A percentile compares a stretch with the other conserved stretches of the same genome.
These are phyloP conservation scores for Stephania cephalantha DNA, from an alignment of 164 flowering plant genomes.

Conservation along the genomic window DNA sequence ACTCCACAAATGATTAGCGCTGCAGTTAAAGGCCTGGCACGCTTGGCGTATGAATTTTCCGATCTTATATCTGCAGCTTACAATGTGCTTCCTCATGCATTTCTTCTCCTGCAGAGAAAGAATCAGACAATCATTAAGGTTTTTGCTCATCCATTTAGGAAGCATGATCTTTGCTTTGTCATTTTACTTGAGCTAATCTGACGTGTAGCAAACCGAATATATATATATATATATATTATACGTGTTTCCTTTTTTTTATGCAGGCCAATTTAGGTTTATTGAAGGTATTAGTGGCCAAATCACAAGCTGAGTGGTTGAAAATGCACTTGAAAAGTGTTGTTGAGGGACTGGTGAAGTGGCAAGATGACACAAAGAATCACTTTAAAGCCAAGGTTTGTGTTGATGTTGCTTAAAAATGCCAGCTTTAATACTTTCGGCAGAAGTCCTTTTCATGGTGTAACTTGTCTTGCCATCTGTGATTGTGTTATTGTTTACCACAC, in stretches of 20 bases:
- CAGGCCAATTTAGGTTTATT: conserved; percentile 91
- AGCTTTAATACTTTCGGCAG: too few relatives aligned
- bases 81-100: conserved; percentile 72
- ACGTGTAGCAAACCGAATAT: neutral
- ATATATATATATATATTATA: conserved; percentile 1
- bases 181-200: neutral
- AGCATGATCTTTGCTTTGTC: neutral
- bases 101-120: conserved; percentile 70
- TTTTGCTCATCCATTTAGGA: neutral
- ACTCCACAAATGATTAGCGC: conserved; percentile 97
- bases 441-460: neutral
- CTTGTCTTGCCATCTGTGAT: neutral
- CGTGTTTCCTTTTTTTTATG: conserved; percentile 15
- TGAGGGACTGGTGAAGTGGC: conserved; percentile 83
- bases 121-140: conserved; percentile 86
- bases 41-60: conserved; percentile 93
- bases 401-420: neutral
- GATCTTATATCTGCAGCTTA: conserved; percentile 72
- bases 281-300: conserved; percentile 90
- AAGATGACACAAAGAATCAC: conserved; percentile 64
- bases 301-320: conserved; percentile 65
- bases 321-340: conserved; percentile 64
- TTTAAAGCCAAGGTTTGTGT: conserved; percentile 84
- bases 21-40: conserved; percentile 89
- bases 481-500: neutral